Conservation (phyloP, 2,329 filamentous ascomycete genomes). For the Bipolaris zeicola region DNA sequence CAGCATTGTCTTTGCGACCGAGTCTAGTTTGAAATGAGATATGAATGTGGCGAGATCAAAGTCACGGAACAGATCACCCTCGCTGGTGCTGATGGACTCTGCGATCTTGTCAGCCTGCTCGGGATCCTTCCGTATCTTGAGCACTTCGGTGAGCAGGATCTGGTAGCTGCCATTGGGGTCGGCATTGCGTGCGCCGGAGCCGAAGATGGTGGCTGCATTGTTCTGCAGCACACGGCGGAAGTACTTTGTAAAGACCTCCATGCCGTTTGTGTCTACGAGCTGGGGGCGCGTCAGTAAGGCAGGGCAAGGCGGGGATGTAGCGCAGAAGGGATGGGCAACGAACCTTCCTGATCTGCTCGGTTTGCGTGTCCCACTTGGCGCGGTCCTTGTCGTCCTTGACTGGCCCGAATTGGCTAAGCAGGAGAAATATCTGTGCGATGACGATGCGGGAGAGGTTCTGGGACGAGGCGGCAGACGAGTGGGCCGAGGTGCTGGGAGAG, state of each 20-base stretch:
- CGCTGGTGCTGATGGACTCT: constrained; percentile 86
- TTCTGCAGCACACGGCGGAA: constrained; percentile 89
- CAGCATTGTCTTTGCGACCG: constrained; percentile 83
- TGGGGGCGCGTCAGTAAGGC: constrained; percentile 49
- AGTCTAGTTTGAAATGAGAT: constrained; percentile 93
- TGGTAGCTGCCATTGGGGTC: constrained; percentile 83
- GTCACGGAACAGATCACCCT: constrained; percentile 92
- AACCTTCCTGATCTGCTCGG: constrained; percentile 91
- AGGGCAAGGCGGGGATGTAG: constrained; percentile 1
- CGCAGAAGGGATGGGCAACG: constrained; percentile 35
- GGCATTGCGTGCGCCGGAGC: constrained; percentile 72
- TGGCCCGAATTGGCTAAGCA: constrained; percentile 72
- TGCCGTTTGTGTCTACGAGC: constrained; percentile 97
- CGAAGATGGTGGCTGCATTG: constrained; percentile 92
- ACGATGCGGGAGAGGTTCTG: constrained; percentile 81
- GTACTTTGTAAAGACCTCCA: constrained; percentile 98
- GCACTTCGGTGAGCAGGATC: constrained; percentile 80
- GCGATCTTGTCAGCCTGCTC: constrained; percentile 90
- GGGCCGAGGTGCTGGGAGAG: constrained; percentile 60
- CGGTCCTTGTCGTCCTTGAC: constrained; percentile 93
- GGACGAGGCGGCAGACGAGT: constrained; percentile 49
- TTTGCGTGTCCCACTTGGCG: constrained; percentile 89
- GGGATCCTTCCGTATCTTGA: constrained; percentile 79
- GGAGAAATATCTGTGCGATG: constrained; percentile 90
- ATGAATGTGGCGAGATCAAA: constrained; percentile 96